These are phyloP conservation scores for Sporopachydermia quercuum DNA, from an alignment of 805 yeast genomes.

Conservation along the genomic window DNA sequence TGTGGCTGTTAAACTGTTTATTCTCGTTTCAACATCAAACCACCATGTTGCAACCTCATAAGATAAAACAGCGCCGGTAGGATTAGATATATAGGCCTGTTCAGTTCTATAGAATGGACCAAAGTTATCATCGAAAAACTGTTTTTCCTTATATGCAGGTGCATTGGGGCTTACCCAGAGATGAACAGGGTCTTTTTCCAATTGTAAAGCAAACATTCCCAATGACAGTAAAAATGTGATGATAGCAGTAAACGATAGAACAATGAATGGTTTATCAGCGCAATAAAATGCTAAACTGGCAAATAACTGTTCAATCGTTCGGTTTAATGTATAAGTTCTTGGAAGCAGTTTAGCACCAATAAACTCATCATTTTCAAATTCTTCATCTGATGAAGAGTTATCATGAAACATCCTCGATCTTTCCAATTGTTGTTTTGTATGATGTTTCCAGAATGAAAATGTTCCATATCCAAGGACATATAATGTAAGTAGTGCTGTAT, in stretches of 20 bases:
- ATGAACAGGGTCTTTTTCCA: slow-evolving; percentile 70
- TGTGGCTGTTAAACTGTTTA: slow-evolving; percentile 16
- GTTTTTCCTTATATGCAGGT: slow-evolving; percentile 50
- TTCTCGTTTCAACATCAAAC: slow-evolving; percentile 59
- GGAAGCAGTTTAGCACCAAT: slow-evolving; percentile 7
- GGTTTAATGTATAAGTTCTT: slow-evolving; percentile 32
- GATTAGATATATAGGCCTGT: slow-evolving; percentile 62
- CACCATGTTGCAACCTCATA: slow-evolving; percentile 77
- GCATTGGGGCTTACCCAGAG: slow-evolving; percentile 83
- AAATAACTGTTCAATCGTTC: slow-evolving; percentile 32
- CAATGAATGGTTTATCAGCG: slow-evolving; percentile 41
- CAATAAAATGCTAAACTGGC: slow-evolving; percentile 41
- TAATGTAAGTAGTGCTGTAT: slow-evolving; percentile 20
- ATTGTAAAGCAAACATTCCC: slow-evolving; percentile 34
- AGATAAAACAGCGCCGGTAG: slow-evolving; percentile 51
- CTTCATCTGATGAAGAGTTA: slow-evolving; percentile 17
- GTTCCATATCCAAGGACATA: slow-evolving; percentile 9
- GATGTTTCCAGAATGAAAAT: slow-evolving; percentile 13
- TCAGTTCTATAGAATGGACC: slow-evolving; percentile 89
- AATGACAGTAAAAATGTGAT: slow-evolving; percentile 32
- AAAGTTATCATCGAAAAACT: slow-evolving; percentile 61
- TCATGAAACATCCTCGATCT: slow-evolving; percentile 10
- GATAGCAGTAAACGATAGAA: slow-evolving; percentile 28
- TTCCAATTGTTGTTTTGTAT: slow-evolving; percentile 7
- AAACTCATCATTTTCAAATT: no score